phyloP scores from a whole-genome alignment of 78 protist genomes.

The Planoprotostelium fungivorum region DNA sequence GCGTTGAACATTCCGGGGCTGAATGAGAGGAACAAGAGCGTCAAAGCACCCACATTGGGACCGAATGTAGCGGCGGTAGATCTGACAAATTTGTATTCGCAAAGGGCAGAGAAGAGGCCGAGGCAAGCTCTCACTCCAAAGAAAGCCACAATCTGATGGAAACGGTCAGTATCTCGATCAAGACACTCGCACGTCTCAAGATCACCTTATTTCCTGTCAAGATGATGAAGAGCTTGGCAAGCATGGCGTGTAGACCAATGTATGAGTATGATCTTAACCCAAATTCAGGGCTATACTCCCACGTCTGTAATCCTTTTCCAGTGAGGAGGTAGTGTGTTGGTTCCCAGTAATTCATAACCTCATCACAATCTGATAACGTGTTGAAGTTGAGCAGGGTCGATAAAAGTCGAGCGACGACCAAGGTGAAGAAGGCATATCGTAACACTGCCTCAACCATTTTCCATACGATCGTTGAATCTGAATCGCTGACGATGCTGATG shows the following conservation, averaged over 20 bases:
- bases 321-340: constrained; percentile 77
- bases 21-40: background rate
- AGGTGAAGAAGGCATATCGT: background rate
- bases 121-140: background rate
- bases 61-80: background rate
- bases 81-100: background rate
- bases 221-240: background rate
- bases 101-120: background rate
- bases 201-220: background rate
- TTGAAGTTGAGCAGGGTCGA: constrained; percentile 4
- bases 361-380: constrained; percentile 89
- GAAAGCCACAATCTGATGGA: background rate
- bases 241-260: background rate
- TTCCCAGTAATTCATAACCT: constrained; percentile 93
- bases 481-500: too few relatives aligned
- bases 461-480: too few relatives aligned
- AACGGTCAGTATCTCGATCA: background rate
- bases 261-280: constrained; percentile 71
- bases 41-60: background rate
- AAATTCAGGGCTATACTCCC: constrained; percentile 82
- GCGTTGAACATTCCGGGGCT: constrained; percentile 46
- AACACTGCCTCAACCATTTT: too few relatives aligned
- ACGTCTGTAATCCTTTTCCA: constrained; percentile 86
- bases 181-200: background rate
- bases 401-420: background rate